Evolutionary conservation across 805 yeast species (phyloP), one percentile per base, ranked within the genome.

Genomic region (Hanseniaspora mollemarum): DNA sequence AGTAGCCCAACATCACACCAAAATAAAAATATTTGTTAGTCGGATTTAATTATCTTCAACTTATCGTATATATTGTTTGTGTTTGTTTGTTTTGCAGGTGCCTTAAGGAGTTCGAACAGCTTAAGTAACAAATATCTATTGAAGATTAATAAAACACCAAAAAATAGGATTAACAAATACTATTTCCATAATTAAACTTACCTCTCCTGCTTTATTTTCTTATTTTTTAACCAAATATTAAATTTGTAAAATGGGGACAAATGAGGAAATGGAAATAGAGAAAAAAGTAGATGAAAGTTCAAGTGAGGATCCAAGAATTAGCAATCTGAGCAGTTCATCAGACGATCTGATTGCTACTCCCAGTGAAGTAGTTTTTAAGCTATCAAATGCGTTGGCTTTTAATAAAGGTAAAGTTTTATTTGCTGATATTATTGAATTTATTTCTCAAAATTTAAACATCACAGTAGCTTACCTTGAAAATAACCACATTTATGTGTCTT

Each of bases 311-410:
- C 18, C 9, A 12, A 6, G 36, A 15, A 15, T 32, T 32, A n/a
- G n/a, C n/a, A n/a, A n/a, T n/a, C n/a, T n/a, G 35, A 22, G 12
- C 8, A 37, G 21, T 16, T 7, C 24, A 18, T 33, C 3, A 22
- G 22, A 37, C 41, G 12, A 35, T 6, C 5, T 22, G 9, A 3
- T 43, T 4, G 22, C 21, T 22, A 60, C 56, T 36, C 67, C 68
- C 2, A 66, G 64, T 52, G 67, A 65, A 51, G 46, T 64, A 31
- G 60, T 60, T n/a, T 51, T 53, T 7, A 55, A 55, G 8, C 46
- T 64, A 2, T 55, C 56, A 28, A 57, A 61, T 26, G 64, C 62
- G 36, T 55, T 65, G n/a, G 64, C 67, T 1, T 64, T 57, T 46
- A 57, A 58, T 40, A 62, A 60, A 46, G 69, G 69, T 15, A 54